These are phyloP conservation scores for Schizosaccharomyces osmophilus DNA, from an alignment of 805 yeast genomes.

Conservation along the genomic window DNA sequence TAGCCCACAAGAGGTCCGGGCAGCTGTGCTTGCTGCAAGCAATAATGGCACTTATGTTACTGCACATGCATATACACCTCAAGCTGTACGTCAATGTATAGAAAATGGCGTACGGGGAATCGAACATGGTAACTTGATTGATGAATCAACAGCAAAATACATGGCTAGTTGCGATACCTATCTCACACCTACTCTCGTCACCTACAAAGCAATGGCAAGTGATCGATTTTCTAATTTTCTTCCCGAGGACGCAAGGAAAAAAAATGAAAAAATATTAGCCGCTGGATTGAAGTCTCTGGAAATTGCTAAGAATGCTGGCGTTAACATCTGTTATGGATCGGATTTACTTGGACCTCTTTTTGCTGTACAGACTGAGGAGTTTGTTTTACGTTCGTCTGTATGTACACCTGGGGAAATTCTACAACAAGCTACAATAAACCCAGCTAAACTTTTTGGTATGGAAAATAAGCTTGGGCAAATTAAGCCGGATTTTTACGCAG, in stretches of 20 bases:
- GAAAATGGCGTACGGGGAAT: background rate
- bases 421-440: background rate
- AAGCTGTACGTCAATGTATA: background rate
- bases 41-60: background rate
- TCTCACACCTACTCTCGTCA: background rate
- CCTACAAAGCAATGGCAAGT: background rate
- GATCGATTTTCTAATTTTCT: background rate
- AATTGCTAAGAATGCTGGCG: background rate
- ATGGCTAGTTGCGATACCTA: background rate
- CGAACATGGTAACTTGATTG: background rate
- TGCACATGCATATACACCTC: background rate
- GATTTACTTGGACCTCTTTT: background rate
- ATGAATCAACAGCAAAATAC: background rate
- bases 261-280: background rate
- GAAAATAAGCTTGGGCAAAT: background rate
- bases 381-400: background rate
- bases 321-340: background rate
- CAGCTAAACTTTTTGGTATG: background rate
- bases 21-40: background rate
- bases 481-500: background rate
- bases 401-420: background rate
- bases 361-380: background rate
- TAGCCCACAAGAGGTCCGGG: background rate
- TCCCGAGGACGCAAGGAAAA: background rate
- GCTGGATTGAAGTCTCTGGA: background rate